These are phyloP conservation scores for Xylaria cubensis DNA, from an alignment of 495 filamentous ascomycete species.

Conservation along the genomic window DNA sequence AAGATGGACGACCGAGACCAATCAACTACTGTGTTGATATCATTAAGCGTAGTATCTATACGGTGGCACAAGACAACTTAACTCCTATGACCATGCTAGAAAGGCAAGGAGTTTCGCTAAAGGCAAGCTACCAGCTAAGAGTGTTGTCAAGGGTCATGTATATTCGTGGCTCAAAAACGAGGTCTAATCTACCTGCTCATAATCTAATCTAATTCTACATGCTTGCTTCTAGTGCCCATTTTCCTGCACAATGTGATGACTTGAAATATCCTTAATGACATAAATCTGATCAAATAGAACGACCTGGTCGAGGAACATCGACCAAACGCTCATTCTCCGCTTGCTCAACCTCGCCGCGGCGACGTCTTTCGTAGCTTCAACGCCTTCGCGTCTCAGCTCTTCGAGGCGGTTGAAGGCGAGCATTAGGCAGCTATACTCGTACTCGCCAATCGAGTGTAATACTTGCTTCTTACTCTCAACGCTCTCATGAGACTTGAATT, in stretches of 20 bases:
- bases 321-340: conserved; percentile 24
- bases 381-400: conserved; percentile 37
- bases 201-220: conserved; percentile 9
- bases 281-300: conserved; percentile 52
- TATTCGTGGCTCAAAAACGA: neutral
- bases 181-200: neutral
- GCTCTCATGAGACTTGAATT: conserved; percentile 32
- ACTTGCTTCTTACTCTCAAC: conserved; percentile 33
- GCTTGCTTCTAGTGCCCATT: conserved; percentile 16
- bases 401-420: conserved; percentile 34
- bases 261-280: conserved; percentile 42
- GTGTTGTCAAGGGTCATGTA: neutral
- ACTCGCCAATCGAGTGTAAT: conserved; percentile 24
- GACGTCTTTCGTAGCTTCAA: conserved; percentile 19
- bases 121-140: neutral
- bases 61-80: too few species aligned
- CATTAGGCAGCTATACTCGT: conserved; percentile 28
- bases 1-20: too few species aligned
- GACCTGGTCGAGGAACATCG: conserved; percentile 47
- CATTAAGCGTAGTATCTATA: too few species aligned
- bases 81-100: neutral
- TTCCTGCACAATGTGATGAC: conserved; percentile 24
- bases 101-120: neutral
- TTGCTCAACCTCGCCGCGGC: conserved; percentile 20
- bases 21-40: too few species aligned